These are phyloP conservation scores for Flaveria bidentis DNA, from an alignment of 129 eudicot species.

Conservation along the genomic window DNA sequence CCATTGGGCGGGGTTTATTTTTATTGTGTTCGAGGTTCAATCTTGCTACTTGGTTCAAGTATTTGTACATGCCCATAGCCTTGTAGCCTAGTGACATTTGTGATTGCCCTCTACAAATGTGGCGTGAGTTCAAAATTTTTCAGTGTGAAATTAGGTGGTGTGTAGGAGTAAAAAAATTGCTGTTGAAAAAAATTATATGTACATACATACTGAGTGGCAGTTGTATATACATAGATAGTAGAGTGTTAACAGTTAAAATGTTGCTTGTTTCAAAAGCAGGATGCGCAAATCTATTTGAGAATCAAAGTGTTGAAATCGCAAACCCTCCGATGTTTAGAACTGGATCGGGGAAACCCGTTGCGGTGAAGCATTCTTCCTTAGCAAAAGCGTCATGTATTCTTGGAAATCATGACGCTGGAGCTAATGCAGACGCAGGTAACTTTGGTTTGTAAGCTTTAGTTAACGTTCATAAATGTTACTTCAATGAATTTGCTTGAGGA, in stretches of 20 bases:
- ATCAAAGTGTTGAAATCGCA: constrained; percentile 25
- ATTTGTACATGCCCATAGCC: not conserved
- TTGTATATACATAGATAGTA: not conserved
- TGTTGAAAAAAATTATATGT: not conserved
- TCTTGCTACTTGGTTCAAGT: constrained; percentile 13
- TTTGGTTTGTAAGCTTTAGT: constrained; percentile 8
- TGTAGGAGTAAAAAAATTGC: no score
- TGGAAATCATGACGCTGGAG: constrained; percentile 41
- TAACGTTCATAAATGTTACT: constrained; percentile 1
- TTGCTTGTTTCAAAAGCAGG: constrained; percentile 46
- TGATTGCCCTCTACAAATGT: no score
- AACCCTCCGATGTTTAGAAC: constrained; percentile 51
- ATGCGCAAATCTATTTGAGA: constrained; percentile 44
- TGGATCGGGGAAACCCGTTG: constrained; percentile 61
- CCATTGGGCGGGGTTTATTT: no score
- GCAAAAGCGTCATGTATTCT: constrained; percentile 60
- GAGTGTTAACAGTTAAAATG: not conserved
- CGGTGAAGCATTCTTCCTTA: constrained; percentile 53
- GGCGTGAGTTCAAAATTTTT: no score
- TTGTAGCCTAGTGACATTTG: no score
- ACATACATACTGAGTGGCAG: constrained; percentile 1
- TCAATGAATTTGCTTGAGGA: not conserved
- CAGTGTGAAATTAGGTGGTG: no score
- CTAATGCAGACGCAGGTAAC: constrained; percentile 34
- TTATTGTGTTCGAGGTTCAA: not conserved